Percentiles rank a stretch among this genome's conserved stretches.
phyloP scores from a whole-genome alignment of 768 basidiomycete species.

The Chiua virens region DNA sequence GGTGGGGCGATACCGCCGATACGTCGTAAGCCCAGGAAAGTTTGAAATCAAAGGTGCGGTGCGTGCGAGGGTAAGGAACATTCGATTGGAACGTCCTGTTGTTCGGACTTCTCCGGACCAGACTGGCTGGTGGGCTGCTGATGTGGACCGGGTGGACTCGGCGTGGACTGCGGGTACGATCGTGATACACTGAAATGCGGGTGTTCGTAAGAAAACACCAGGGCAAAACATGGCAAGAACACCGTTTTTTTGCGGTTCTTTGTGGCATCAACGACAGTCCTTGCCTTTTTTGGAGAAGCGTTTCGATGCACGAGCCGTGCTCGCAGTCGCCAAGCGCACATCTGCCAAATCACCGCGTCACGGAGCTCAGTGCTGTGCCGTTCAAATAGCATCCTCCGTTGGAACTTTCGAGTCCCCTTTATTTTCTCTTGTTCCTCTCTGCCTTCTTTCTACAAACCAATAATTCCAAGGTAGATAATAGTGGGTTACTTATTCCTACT shows the following conservation, averaged over 20 bases:
- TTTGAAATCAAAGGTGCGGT: slow-evolving; percentile 1
- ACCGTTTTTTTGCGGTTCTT: neutral
- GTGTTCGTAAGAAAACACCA: neutral
- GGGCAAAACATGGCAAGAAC: neutral
- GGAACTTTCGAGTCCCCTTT: too few species aligned
- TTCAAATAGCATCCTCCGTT: too few species aligned
- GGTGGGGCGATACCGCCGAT: too few species aligned
- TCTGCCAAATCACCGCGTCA: neutral
- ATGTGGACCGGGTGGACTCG: neutral
- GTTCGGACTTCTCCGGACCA: slow-evolving; percentile 18
- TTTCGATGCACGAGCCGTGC: neutral
- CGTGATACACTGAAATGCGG: neutral
- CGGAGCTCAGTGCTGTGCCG: neutral
- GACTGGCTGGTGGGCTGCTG: neutral
- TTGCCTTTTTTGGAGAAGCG: slow-evolving; percentile 11
- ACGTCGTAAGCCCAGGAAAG: too few species aligned
- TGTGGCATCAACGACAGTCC: slow-evolving; percentile 1
- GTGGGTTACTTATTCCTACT: too few species aligned
- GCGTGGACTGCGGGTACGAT: neutral
- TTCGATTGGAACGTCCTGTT: slow-evolving; percentile 21
- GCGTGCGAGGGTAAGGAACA: slow-evolving; percentile 21
- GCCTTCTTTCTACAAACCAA: neutral
- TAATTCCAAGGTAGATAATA: slow-evolving; percentile 7
- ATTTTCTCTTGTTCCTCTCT: too few species aligned
- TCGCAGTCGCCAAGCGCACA: neutral